Conservation (phyloP, 495 filamentous ascomycete genomes). For the Chaetomium fimeti region DNA sequence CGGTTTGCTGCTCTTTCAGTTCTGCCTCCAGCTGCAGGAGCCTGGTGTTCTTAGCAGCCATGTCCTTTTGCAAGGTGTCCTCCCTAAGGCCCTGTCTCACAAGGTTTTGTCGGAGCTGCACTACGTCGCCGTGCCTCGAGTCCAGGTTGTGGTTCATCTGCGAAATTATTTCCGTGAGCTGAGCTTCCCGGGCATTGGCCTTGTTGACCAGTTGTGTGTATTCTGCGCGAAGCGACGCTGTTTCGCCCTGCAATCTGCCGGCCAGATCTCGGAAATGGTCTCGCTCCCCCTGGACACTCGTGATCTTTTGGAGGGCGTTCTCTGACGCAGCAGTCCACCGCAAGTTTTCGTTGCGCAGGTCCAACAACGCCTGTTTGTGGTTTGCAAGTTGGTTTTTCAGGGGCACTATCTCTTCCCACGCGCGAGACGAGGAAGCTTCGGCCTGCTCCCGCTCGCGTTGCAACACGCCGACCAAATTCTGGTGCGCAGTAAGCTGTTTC, state of each 20-base stretch:
- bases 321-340: neutral
- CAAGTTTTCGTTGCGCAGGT: neutral
- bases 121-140: neutral
- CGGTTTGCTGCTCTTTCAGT: neutral
- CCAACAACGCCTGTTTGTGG: neutral
- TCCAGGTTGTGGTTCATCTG: neutral
- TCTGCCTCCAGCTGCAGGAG: neutral
- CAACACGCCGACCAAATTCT: neutral
- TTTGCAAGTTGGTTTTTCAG: neutral
- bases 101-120: neutral
- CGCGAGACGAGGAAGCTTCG: neutral
- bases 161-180: neutral
- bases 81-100: neutral
- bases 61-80: neutral
- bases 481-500: neutral
- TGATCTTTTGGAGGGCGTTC: neutral
- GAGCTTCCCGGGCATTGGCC: neutral
- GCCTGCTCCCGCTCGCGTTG: neutral
- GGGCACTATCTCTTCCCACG: neutral
- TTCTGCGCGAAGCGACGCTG: neutral
- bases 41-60: too few relatives aligned
- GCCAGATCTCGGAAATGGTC: neutral
- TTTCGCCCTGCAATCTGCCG: neutral
- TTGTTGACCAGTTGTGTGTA: neutral
- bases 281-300: neutral